Conservation (phyloP, 257 asterid species). For the Penstemon eatonii region DNA sequence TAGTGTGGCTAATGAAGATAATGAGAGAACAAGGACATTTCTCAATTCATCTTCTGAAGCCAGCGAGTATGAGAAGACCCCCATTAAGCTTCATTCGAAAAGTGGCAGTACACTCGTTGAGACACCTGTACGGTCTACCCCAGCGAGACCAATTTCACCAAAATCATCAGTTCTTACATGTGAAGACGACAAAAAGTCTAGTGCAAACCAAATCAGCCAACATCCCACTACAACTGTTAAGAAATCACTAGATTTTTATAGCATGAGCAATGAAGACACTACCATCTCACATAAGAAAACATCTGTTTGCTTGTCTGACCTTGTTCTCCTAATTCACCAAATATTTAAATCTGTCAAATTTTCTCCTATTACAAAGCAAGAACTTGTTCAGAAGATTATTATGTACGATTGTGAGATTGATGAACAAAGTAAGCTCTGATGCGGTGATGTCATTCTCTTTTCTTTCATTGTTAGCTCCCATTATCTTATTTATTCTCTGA, state of each 20-base stretch:
- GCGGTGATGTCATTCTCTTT: constrained; percentile 18
- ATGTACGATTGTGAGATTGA: constrained; percentile 63
- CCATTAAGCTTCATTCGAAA: constrained; percentile 50
- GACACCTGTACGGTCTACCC: constrained; percentile 73
- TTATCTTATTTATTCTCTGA: not conserved
- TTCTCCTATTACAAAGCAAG: constrained; percentile 74
- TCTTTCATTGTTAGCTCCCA: not conserved
- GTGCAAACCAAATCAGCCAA: constrained; percentile 41
- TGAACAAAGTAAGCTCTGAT: constrained; percentile 49
- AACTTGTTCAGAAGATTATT: constrained; percentile 81
- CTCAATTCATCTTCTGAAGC: constrained; percentile 37
- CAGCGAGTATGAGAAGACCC: constrained; percentile 51
- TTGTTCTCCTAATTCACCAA: constrained; percentile 57
- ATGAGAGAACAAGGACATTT: constrained; percentile 31
- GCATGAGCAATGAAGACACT: constrained; percentile 37
- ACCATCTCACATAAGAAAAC: constrained; percentile 34
- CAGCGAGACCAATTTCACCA: constrained; percentile 55
- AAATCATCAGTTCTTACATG: constrained; percentile 47
- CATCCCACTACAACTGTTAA: constrained; percentile 55
- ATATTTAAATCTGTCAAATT: constrained; percentile 63
- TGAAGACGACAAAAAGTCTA: constrained; percentile 56
- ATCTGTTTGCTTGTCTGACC: constrained; percentile 49
- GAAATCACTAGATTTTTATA: constrained; percentile 62
- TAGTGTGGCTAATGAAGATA: constrained; percentile 33
- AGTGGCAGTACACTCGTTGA: constrained; percentile 41